Conservation (phyloP, 1,284 basidiomycete species). For the Sphaerobolus stellatus region DNA sequence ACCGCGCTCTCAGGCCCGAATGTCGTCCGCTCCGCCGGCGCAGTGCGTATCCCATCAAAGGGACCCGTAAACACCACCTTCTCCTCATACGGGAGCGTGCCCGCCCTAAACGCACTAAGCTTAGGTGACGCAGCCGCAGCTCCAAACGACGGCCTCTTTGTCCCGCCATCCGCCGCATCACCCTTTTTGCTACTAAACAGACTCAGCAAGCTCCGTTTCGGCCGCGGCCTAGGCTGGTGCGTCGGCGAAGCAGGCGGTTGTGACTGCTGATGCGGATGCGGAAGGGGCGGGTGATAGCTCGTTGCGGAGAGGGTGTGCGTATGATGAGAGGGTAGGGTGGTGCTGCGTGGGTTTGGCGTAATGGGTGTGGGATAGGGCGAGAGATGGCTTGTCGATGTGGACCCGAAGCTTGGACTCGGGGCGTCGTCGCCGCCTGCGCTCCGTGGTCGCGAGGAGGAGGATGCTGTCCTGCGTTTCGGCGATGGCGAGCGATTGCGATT, state of each 20-base stretch:
- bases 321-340: background rate
- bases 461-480: background rate
- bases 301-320: background rate
- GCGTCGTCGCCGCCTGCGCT: slow-evolving; percentile 1
- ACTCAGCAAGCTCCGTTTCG: slow-evolving; percentile 11
- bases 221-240: background rate
- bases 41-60: slow-evolving; percentile 1
- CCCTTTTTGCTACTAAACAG: slow-evolving; percentile 6
- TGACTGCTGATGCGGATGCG: background rate
- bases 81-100: too few relatives aligned
- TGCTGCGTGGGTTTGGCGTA: background rate
- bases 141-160: background rate
- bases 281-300: background rate
- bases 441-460: slow-evolving; percentile 1
- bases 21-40: slow-evolving; percentile 6
- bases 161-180: background rate
- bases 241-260: background rate
- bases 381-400: too few relatives aligned
- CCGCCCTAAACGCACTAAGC: background rate
- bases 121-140: background rate
- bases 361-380: too few relatives aligned
- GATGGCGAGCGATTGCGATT: background rate
- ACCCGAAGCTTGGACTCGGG: background rate
- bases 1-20: background rate
- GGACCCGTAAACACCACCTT: background rate